Conservation (phyloP, 768 basidiomycete species). For the Rhizopogon vinicolor region DNA sequence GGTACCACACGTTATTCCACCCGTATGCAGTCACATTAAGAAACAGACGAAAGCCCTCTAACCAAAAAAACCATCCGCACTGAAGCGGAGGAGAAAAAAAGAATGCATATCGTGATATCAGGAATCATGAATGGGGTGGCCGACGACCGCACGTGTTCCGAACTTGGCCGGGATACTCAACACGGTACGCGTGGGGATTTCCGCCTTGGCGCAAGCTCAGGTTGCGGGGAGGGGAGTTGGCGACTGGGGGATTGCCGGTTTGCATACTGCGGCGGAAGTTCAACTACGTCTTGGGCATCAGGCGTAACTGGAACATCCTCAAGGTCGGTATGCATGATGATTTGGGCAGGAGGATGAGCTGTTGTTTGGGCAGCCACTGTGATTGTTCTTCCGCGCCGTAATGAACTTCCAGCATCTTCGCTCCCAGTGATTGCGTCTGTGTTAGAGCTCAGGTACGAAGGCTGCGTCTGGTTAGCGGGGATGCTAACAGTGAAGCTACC, state of each 20-base stretch:
- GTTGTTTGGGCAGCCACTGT: constrained; percentile 40
- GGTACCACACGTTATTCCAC: no score
- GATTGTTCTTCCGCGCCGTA: constrained; percentile 47
- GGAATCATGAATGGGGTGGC: no score
- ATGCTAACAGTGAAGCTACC: not conserved
- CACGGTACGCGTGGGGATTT: not conserved
- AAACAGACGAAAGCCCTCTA: no score
- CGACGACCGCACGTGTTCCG: no score
- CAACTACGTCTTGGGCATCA: constrained; percentile 50
- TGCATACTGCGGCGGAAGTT: constrained; percentile 73
- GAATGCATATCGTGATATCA: no score
- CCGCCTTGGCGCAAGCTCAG: not conserved
- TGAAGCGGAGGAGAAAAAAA: no score
- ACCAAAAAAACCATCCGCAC: no score
- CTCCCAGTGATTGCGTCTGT: constrained; percentile 11
- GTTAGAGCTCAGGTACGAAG: constrained; percentile 12
- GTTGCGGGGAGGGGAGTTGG: not conserved
- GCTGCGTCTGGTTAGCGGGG: not conserved
- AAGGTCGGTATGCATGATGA: constrained; percentile 64
- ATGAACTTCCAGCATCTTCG: constrained; percentile 18
- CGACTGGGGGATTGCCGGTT: constrained; percentile 34
- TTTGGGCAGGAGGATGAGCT: constrained; percentile 43
- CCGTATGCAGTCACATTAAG: no score
- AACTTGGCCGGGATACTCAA: not conserved
- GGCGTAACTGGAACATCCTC: constrained; percentile 43